Percentiles rank a stretch among this genome's conserved stretches.
These are phyloP conservation scores for Citrus inodora DNA, from an alignment of 345 rosid genomes.

Conservation along the genomic window DNA sequence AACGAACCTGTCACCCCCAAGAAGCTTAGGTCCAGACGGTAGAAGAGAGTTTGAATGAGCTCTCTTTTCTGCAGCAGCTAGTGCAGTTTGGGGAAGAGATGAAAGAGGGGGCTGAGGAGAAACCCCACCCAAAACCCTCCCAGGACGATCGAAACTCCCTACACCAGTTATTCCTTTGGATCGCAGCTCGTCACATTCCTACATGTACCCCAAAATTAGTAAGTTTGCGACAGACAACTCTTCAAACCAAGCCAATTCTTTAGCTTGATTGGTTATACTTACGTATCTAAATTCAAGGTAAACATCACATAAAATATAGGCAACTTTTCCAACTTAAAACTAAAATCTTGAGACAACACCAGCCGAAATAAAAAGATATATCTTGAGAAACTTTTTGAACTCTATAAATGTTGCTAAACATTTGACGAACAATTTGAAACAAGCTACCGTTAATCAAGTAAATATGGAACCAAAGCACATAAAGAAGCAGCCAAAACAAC, in stretches of 20 bases:
- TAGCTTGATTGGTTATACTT: not conserved
- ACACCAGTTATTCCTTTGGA: constrained; percentile 66
- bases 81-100: constrained; percentile 53
- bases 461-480: too few species aligned
- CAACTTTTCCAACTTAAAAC: not conserved
- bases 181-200: constrained; percentile 92
- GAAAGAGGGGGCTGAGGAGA: constrained; percentile 66
- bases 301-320: not conserved
- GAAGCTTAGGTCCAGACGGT: constrained; percentile 75
- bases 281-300: not conserved
- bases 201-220: not conserved
- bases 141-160: constrained; percentile 80
- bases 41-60: constrained; percentile 47
- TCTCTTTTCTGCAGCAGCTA: constrained; percentile 77
- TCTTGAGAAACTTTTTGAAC: too few species aligned
- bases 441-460: not conserved
- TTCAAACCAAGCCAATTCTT: not conserved
- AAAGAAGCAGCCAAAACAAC: not conserved
- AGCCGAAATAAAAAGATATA: not conserved
- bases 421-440: too few species aligned
- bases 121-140: constrained; percentile 77
- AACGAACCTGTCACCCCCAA: constrained; percentile 76
- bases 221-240: not conserved
- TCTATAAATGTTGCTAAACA: not conserved
- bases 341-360: not conserved